These are phyloP conservation scores for Bromus sterilis DNA, from an alignment of 176 grass and related monocot species.

Conservation along the genomic window DNA sequence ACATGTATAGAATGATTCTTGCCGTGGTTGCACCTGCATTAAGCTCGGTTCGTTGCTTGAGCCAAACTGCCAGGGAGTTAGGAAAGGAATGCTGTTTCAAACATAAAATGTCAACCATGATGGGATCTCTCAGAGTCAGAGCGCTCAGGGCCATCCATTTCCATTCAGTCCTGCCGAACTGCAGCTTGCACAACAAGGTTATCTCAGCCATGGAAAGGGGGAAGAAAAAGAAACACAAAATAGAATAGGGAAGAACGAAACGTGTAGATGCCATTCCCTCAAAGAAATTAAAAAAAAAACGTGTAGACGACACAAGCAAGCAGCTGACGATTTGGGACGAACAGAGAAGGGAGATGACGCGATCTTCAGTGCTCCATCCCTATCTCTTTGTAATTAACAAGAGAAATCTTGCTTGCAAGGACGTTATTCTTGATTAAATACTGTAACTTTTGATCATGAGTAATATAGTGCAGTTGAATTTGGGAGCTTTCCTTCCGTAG, in stretches of 20 bases:
- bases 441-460: neutral
- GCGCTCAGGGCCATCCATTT: neutral
- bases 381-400: constrained; percentile 22
- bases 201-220: neutral
- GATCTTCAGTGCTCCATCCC: neutral
- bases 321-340: neutral
- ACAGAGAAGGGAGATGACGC: neutral
- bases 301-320: neutral
- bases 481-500: no score
- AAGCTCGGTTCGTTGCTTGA: neutral
- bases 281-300: no score
- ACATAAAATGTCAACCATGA: neutral
- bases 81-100: neutral
- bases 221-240: neutral
- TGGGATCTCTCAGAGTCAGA: neutral
- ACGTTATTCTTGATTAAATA: neutral
- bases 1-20: neutral
- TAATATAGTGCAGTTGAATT: neutral
- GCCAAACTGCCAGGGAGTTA: neutral
- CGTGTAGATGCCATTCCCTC: no score
- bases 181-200: neutral
- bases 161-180: neutral
- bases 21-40: neutral
- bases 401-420: neutral
- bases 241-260: neutral